These are phyloP conservation scores for Capsella rubella DNA, from an alignment of 441 rosid genomes.

Conservation along the genomic window DNA sequence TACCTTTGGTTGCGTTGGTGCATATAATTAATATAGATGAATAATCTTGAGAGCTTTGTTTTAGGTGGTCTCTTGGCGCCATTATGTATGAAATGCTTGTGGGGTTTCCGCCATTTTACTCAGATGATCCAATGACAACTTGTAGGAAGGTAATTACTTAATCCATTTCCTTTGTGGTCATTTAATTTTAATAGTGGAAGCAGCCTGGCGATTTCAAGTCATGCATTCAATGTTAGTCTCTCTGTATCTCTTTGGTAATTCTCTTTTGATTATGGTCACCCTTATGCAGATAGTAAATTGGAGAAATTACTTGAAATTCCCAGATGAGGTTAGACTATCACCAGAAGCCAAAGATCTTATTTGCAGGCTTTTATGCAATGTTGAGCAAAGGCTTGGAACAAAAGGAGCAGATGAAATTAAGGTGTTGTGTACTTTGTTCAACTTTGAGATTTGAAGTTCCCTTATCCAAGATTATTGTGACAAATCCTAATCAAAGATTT, in stretches of 20 bases:
- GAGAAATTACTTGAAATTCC: constrained; percentile 95
- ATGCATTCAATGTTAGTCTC: background rate
- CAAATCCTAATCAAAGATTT: constrained; percentile 9
- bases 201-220: background rate
- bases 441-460: constrained; percentile 37
- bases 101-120: constrained; percentile 95
- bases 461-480: background rate
- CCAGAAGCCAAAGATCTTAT: constrained; percentile 94
- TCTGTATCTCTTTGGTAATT: constrained; percentile 2
- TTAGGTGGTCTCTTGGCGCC: constrained; percentile 99
- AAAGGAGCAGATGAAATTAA: constrained; percentile 91
- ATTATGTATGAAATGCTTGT: constrained; percentile 99
- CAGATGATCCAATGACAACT: constrained; percentile 94
- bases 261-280: constrained; percentile 6
- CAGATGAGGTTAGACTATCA: constrained; percentile 90
- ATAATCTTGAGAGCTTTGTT: constrained; percentile 39
- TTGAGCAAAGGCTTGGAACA: constrained; percentile 91
- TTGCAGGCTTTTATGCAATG: constrained; percentile 83
- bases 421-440: constrained; percentile 64
- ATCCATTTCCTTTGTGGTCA: constrained; percentile 10
- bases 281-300: constrained; percentile 84
- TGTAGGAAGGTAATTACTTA: constrained; percentile 77
- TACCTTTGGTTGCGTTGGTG: constrained; percentile 10
- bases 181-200: constrained; percentile 5
- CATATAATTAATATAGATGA: constrained; percentile 23